Evolutionary conservation across 371 early-diverging fungal genomes (phyloP).

Genomic region (Syncephalastrum sp.): DNA sequence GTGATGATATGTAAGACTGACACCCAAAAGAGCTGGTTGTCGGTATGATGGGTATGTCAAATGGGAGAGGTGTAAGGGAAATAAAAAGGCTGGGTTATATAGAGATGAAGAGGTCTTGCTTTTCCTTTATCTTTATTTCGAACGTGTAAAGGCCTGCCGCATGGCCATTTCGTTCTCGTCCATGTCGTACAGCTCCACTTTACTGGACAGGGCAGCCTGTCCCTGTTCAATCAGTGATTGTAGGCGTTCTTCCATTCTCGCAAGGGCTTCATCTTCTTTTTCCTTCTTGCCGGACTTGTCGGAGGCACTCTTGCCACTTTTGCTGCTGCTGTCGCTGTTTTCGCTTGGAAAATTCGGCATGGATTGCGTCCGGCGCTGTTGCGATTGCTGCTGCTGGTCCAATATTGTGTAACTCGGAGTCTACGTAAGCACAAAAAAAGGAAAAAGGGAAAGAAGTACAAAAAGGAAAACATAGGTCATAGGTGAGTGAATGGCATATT

Average conservation of each 20-base stretch:
- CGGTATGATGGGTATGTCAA: background rate
- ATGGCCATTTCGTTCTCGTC: conserved; percentile 27
- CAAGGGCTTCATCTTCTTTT: conserved; percentile 27
- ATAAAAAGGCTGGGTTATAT: background rate
- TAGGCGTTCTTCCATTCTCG: conserved; percentile 33
- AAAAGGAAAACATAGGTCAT: background rate
- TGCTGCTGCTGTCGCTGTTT: conserved; percentile 1
- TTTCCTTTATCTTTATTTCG: conserved; percentile 16
- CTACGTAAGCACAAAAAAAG: background rate
- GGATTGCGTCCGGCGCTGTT: conserved; percentile 3
- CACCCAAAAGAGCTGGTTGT: background rate
- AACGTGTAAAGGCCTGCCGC: conserved; percentile 21
- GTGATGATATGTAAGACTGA: conserved; percentile 6
- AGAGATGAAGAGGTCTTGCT: conserved; percentile 38
- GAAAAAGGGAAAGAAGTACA: background rate
- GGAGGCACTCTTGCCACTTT: background rate
- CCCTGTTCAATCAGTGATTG: conserved; percentile 40
- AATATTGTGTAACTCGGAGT: background rate
- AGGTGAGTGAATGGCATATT: background rate
- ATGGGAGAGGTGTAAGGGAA: background rate
- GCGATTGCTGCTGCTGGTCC: background rate
- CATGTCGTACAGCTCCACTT: conserved; percentile 20
- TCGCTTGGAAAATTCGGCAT: background rate
- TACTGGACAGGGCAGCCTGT: conserved; percentile 37
- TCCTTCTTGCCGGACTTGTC: conserved; percentile 13